phyloP scores from a whole-genome alignment of 2,329 filamentous ascomycete species.

The Aspergillus puulaauensis region DNA sequence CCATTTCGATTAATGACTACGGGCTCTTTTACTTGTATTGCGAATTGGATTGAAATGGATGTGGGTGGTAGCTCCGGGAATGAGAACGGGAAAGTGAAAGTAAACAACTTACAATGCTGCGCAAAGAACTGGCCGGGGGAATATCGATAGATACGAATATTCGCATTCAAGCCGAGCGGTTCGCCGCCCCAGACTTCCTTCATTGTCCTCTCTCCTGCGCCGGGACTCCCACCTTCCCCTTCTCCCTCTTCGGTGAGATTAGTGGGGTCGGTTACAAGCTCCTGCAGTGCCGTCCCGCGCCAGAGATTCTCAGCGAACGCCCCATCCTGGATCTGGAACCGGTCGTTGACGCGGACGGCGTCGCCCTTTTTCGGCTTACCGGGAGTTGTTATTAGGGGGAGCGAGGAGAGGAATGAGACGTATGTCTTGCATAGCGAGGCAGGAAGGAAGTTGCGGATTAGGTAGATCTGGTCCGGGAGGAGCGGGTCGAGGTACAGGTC shows the following conservation, averaged over 20 bases:
- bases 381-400: constrained; percentile 76
- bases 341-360: constrained; percentile 83
- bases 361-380: constrained; percentile 76
- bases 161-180: constrained; percentile 79
- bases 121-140: constrained; percentile 85
- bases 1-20: background rate
- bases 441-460: constrained; percentile 73
- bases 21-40: background rate
- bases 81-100: background rate
- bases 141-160: constrained; percentile 88
- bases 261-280: constrained; percentile 47
- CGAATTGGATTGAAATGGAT: background rate
- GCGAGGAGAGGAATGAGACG: constrained; percentile 66
- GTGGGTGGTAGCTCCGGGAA: background rate
- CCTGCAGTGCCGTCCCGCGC: constrained; percentile 71
- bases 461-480: constrained; percentile 67
- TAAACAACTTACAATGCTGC: constrained; percentile 71
- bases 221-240: constrained; percentile 14
- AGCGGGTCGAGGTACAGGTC: constrained; percentile 62
- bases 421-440: constrained; percentile 73
- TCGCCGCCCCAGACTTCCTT: constrained; percentile 70
- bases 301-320: constrained; percentile 74
- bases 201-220: constrained; percentile 23
- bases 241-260: constrained; percentile 10
- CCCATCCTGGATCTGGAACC: constrained; percentile 77